Base-by-base conservation (phyloP, 192 early-diverging fungal genomes). In the Nowakowskiella sp. region DNA sequence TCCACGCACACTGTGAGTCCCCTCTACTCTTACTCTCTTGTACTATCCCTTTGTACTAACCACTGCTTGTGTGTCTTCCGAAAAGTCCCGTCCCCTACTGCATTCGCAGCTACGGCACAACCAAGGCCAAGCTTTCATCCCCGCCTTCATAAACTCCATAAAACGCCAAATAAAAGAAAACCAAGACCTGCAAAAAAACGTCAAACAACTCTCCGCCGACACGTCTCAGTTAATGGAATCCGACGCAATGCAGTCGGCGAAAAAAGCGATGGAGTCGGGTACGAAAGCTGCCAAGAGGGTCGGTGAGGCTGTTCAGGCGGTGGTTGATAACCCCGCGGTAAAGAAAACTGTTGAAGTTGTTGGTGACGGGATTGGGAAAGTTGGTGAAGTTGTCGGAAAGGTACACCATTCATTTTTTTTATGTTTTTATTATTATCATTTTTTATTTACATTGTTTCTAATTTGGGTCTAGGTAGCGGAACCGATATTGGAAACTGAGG, bases 131-230 rank as follows among this genome's bases (percentile, higher is more conserved):
- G n/a, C n/a, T 54, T 82, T 88, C 48, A 61, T 92, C 58, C 63
- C 74, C 51, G 86, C 82, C 21, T 98, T 98, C 68, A 67, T 84
- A n/a, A 84, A 93, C 46, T 91, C 90, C 0, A 64, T 97, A 43
- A 88, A 86, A 64, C 83, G 88, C 39, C 94, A 99, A 74, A 76
- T 92, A 47, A 78, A 88, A 67, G 92, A 97, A 71, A 96, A 92
- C 71, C 78, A 90, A 68, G 93, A 97, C 56, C 67, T 99, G 16
- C 86, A 94, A 56, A 65, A 87, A 27, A 86, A 89, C 65, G 84
- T 97, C 50, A 92, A 96, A 81, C 84, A 84, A 48, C 68, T 99
- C 27, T 82, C 80, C 45, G 92, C 89, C 33, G 85, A 85, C 58
- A 72, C 82, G 25, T 83, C 77, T 33, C 85, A 91, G 65, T 72